These are phyloP conservation scores for Penicillium sp. DNA, from an alignment of 2,329 filamentous ascomycete genomes.

Conservation along the genomic window DNA sequence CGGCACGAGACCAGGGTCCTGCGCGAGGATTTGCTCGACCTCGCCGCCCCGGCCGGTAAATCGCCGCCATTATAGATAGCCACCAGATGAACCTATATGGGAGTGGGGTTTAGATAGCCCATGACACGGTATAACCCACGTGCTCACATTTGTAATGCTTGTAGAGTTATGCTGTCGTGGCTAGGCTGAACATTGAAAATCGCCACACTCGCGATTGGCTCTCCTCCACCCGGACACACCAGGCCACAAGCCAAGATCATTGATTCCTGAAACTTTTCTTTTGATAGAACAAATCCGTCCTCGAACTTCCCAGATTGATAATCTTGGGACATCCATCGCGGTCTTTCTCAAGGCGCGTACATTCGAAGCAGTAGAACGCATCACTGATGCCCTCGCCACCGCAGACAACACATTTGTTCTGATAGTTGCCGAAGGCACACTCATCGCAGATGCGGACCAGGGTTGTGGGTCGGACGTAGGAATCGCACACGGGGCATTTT, in stretches of 20 bases:
- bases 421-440: slow-evolving; percentile 99
- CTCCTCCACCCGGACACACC: slow-evolving; percentile 13
- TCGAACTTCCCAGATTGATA: slow-evolving; percentile 92
- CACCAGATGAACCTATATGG: neutral
- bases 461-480: slow-evolving; percentile 95
- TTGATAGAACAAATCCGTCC: slow-evolving; percentile 84
- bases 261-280: slow-evolving; percentile 60
- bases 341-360: slow-evolving; percentile 94
- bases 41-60: slow-evolving; percentile 58
- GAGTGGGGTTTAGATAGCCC: slow-evolving; percentile 4
- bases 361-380: slow-evolving; percentile 99
- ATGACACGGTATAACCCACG: neutral
- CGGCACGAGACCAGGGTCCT: slow-evolving; percentile 47
- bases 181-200: slow-evolving; percentile 7
- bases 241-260: slow-evolving; percentile 27
- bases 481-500: slow-evolving; percentile 98
- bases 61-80: slow-evolving; percentile 9
- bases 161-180: slow-evolving; percentile 4
- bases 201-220: slow-evolving; percentile 5
- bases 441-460: slow-evolving; percentile 98
- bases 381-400: slow-evolving; percentile 97
- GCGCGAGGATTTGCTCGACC: slow-evolving; percentile 62
- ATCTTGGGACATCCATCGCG: slow-evolving; percentile 98
- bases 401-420: slow-evolving; percentile 99
- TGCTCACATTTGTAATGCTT: neutral